Evolutionary conservation across 179 eudicot species (phyloP), one percentile per base, ranked within the genome.

Genomic region (Spergularia azorica): DNA sequence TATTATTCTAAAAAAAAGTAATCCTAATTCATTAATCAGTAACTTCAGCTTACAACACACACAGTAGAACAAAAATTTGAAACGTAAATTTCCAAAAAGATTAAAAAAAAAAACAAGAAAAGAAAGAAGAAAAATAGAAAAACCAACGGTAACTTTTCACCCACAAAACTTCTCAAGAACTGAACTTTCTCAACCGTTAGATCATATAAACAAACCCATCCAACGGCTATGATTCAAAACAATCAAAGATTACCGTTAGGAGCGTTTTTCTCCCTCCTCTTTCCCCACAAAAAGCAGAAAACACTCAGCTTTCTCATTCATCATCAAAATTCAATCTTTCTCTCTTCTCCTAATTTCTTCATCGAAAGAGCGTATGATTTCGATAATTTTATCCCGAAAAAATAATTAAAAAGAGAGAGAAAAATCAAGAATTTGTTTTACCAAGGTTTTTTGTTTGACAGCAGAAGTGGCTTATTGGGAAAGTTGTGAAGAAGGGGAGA

Each of bases 401-500:
- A 26, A 26, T 26, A 26, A 26, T 0, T 26, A 26, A 26, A 26
- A 26, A 26, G 32, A 26, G 32, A 52, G 17, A 75, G 43, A 36
- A 20, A n/a, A n/a, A 21, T 15, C 46, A 32, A 26, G 20, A 55
- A 52, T 70, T 8, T n/a, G n/a, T 9, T 11, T 26, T 26, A 50
- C 6, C 71, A 46, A 69, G 67, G 17, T 48, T 54, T 26, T 21
- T 64, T 16, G 50, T 32, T 60, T 36, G 63, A 43, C 18, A 18
- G 52, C 15, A 57, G 75, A 80, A 48, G 93, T 90, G 91, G 94
- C 92, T 84, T 80, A 26, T 26, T 26, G 80, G 67, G 85, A 74
- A 77, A 81, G 75, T 80, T 36, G 79, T 74, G 92, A 73, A 82
- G 84, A 73, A 71, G 89, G 17, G 56, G 84, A 63, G 87, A 81